These are phyloP conservation scores for Marsdenia floribunda DNA, from an alignment of 257 asterid species.

Conservation along the genomic window DNA sequence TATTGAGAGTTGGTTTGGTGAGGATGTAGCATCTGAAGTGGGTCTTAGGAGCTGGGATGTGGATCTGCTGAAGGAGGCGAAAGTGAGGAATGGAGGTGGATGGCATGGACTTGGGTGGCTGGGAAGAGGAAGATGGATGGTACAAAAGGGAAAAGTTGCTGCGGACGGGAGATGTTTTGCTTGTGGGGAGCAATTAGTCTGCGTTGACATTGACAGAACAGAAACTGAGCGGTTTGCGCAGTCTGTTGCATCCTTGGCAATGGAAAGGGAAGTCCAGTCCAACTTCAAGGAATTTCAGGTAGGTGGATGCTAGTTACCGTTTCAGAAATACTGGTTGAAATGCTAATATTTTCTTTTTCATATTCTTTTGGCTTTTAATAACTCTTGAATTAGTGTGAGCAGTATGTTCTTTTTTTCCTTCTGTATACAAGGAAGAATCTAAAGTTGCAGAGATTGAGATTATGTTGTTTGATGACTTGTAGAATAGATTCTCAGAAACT, in stretches of 20 bases:
- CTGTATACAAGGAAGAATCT: neutral
- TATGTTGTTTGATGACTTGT: conserved; percentile 1
- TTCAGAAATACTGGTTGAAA: neutral
- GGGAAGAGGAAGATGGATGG: conserved; percentile 71
- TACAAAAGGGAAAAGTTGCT: conserved; percentile 40
- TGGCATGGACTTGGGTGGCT: conserved; percentile 98
- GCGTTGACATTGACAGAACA: conserved; percentile 63
- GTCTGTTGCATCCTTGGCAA: conserved; percentile 76
- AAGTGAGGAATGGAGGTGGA: conserved; percentile 72
- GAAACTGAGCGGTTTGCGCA: conserved; percentile 74
- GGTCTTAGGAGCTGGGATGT: conserved; percentile 34
- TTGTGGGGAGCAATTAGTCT: conserved; percentile 56
- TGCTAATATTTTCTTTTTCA: neutral
- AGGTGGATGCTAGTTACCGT: conserved; percentile 3
- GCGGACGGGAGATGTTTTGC: conserved; percentile 54
- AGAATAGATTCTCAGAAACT: neutral
- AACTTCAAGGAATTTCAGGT: conserved; percentile 88
- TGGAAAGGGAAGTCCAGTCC: conserved; percentile 67
- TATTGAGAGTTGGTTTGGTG: conserved; percentile 62
- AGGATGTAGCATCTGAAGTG: conserved; percentile 45
- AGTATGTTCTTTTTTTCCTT: neutral
- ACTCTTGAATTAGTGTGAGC: neutral
- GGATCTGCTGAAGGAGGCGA: conserved; percentile 53
- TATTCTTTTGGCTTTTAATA: neutral
- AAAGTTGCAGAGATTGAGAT: neutral